Evolutionary conservation across 208 protist genomes (phyloP), one percentile per base, ranked within the genome.

Genomic region (Herpetomonas tarakana): DNA sequence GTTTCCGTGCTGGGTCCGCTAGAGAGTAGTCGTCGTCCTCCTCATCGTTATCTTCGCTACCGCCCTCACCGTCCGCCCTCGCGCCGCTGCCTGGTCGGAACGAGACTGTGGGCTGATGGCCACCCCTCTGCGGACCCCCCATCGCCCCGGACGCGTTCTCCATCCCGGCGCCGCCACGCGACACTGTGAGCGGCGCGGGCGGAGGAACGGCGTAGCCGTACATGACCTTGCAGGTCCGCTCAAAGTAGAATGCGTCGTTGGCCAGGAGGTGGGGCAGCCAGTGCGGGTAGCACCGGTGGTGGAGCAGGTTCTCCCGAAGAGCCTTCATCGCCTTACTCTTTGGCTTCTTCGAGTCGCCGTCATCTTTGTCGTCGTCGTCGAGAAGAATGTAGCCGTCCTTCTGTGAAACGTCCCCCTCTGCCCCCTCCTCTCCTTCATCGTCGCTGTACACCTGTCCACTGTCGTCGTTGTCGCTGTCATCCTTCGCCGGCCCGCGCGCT

Each of bases 201-300:
- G 83, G 83, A 7, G 58, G 52, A 14, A 86, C 70, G 16, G 73
- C 65, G 71, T 81, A 91, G 18, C 86, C 86, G 51, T 83, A 93
- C 83, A 93, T 93, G 29, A 60, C 49, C n/a, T 62, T 52, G 28
- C 87, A 47, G 7, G 71, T 63, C 11, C 72, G 72, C 50, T 91
- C 68, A 45, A 87, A 71, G 30, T 85, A 76, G 21, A 63, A 62
- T 3, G 29, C 62, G 62, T 94, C 88, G 45, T 92, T 83, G 35
- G 72, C 64, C 3, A 94, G 62, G 2, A 94, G 46, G 47, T 58
- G 60, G 2, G 70, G 78, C 39, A 94, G 68, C 85, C 88, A 94
- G 51, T 76, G 80, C 2, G 83, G 83, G 24, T 74, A 66, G 0
- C 65, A 52, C 3, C 57, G 66, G 18, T 39, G 62, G 44, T 56